Conservation (phyloP, 73 alveolate species). For the Paramecium bursaria region DNA sequence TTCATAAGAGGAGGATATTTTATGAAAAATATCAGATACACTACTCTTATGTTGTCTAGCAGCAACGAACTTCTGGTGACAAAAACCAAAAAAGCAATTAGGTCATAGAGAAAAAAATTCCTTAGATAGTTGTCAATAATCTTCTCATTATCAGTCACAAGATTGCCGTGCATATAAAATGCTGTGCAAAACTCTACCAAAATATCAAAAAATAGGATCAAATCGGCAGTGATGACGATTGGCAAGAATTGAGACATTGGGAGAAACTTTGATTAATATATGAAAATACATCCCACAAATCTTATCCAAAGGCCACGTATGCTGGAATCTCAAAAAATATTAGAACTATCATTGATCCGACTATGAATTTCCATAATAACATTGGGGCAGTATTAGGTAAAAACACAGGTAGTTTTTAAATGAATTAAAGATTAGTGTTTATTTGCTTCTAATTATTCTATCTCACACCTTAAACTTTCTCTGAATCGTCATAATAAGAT, state of each 20-base stretch:
- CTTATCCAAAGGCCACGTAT: not conserved
- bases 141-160: slow-evolving; percentile 36
- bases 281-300: slow-evolving; percentile 25
- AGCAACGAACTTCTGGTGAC: not conserved
- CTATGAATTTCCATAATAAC: slow-evolving; percentile 12
- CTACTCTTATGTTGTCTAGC: not conserved
- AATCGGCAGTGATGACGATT: too few species aligned
- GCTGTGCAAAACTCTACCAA: slow-evolving; percentile 37
- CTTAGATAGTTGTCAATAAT: slow-evolving; percentile 21
- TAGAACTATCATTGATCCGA: slow-evolving; percentile 3
- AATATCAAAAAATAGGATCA: too few species aligned
- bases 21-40: slow-evolving; percentile 3
- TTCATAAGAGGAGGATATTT: slow-evolving; percentile 49
- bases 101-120: not conserved
- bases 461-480: too few species aligned
- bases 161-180: slow-evolving; percentile 48
- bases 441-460: too few species aligned
- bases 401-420: too few species aligned
- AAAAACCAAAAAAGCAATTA: slow-evolving; percentile 2
- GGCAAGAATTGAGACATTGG: too few species aligned
- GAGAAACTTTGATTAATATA: too few species aligned
- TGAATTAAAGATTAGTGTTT: too few species aligned
- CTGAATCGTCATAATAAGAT: too few species aligned
- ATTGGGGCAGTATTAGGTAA: slow-evolving; percentile 21
- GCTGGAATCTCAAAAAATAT: slow-evolving; percentile 44